Evolutionary conservation across 2,329 filamentous ascomycete genomes (phyloP).

Genomic region (Beauveria scarabaeidicola): DNA sequence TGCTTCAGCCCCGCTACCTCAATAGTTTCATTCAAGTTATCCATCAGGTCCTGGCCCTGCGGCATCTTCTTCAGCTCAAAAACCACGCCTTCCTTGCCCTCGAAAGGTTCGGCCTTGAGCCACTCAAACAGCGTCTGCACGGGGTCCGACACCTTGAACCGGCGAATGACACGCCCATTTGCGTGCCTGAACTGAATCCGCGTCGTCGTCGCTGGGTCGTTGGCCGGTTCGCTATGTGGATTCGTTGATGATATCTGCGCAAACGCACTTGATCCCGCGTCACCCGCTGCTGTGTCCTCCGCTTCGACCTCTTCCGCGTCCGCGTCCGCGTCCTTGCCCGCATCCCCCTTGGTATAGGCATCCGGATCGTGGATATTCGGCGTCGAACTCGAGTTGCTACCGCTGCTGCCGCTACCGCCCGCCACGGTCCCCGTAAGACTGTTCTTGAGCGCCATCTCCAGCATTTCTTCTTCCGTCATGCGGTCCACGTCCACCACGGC

Average conservation of each 20-base stretch:
- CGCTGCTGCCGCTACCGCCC: constrained; percentile 18
- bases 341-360: constrained; percentile 65
- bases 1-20: constrained; percentile 80
- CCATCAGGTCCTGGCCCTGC: constrained; percentile 71
- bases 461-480: constrained; percentile 96
- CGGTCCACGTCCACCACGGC: constrained; percentile 68
- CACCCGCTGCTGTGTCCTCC: constrained; percentile 29
- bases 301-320: constrained; percentile 35
- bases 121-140: constrained; percentile 89
- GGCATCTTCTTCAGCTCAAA: constrained; percentile 86
- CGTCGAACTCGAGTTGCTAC: constrained; percentile 26
- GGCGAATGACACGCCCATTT: constrained; percentile 73
- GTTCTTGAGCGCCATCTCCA: constrained; percentile 87
- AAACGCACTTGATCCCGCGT: constrained; percentile 42
- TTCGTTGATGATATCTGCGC: constrained; percentile 60
- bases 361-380: constrained; percentile 72
- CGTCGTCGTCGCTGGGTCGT: constrained; percentile 63
- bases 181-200: constrained; percentile 90
- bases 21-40: constrained; percentile 63
- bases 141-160: constrained; percentile 68
- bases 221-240: constrained; percentile 70
- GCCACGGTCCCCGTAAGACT: constrained; percentile 61
- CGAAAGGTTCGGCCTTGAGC: constrained; percentile 81
- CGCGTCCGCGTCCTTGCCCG: constrained; percentile 26
- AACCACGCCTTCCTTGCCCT: constrained; percentile 65